A percentile compares a stretch with the other conserved stretches of the same genome.
phyloP scores from a whole-genome alignment of 2,329 filamentous ascomycete genomes.

The Epichloe brachyelytri region DNA sequence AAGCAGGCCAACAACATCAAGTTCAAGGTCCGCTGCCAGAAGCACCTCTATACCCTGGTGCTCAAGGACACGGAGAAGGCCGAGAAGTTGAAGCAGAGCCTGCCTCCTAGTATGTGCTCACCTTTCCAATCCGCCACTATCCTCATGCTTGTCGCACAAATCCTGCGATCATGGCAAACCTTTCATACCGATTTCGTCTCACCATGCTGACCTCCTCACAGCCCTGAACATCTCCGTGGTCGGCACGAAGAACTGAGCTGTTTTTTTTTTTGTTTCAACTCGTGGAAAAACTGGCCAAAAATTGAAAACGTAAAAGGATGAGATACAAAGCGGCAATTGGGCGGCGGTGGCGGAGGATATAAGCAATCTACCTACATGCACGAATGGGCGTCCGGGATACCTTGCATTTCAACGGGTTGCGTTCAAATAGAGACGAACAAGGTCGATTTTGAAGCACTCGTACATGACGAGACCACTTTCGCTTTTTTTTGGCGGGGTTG shows the following conservation, averaged over 20 bases:
- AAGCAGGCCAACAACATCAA: slow-evolving; percentile 85
- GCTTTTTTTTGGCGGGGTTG: no score
- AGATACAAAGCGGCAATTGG: slow-evolving; percentile 3
- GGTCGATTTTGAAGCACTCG: slow-evolving; percentile 23
- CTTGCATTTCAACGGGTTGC: slow-evolving; percentile 31
- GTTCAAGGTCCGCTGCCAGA: slow-evolving; percentile 99
- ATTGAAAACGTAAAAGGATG: slow-evolving; percentile 12
- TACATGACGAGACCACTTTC: neutral
- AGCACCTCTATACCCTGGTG: slow-evolving; percentile 93
- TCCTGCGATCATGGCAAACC: no score
- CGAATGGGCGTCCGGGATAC: slow-evolving; percentile 42
- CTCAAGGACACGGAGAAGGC: slow-evolving; percentile 99
- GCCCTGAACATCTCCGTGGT: slow-evolving; percentile 41
- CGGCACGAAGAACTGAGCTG: slow-evolving; percentile 37
- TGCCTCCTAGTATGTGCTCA: slow-evolving; percentile 75
- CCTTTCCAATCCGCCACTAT: neutral
- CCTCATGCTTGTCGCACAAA: no score
- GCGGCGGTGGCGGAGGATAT: slow-evolving; percentile 13
- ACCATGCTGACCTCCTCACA: slow-evolving; percentile 10
- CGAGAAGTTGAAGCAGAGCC: slow-evolving; percentile 99
- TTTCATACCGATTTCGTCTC: no score
- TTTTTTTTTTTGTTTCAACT: neutral
- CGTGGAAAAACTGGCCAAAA: neutral
- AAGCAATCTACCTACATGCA: slow-evolving; percentile 26
- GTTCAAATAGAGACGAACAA: slow-evolving; percentile 25